Base-by-base conservation (phyloP, 371 early-diverging fungal species). In the Massospora cicadina region DNA sequence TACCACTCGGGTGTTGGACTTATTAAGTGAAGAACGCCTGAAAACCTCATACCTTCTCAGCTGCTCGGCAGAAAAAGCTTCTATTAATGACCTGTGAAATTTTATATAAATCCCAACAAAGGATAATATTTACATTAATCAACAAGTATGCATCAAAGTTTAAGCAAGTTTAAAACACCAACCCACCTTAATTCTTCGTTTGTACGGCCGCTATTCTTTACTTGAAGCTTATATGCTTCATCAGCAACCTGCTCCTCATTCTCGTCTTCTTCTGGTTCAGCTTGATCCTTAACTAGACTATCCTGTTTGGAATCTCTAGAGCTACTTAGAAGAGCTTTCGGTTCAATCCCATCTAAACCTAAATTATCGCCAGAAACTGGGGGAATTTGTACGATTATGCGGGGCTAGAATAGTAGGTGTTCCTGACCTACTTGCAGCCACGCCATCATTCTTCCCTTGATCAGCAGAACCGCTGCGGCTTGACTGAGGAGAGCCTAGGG, bases 11-110 rank as follows among this genome's bases (percentile, higher is more conserved):
- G 95, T 82, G 2, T 84, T 83, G 2, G 82, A 79, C 68, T 92
- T 86, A 66, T 89, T 88, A 33, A 98, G 81, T 5, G 86, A 86
- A 0, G 93, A 82, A 57, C 91, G 77, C 61, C 95, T 78, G 71
- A 89, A 98, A 1, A 81, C 89, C 72, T 92, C 94, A 71, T 94
- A 96, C 54, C 97, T 76, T 63, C 85, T 83, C 55, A 87, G 70
- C 68, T 93, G 90, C 26, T 91, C 91, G 0, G 81, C 83, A 1
- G 82, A 77, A 67, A 98, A 87, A 30, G 83, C 79, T 55, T 89
- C 88, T 33, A 91, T 71, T n/a, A 93, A 67, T 12, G 83, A 75
- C 58, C 84, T 87, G 63, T 12, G 33, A 65, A n/a, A n/a, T n/a
- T n/a, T n/a, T n/a, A n/a, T n/a, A n/a, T n/a, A n/a, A n/a, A n/a